phyloP scores from a whole-genome alignment of 495 filamentous ascomycete genomes.

The Trichoderma reesei region DNA sequence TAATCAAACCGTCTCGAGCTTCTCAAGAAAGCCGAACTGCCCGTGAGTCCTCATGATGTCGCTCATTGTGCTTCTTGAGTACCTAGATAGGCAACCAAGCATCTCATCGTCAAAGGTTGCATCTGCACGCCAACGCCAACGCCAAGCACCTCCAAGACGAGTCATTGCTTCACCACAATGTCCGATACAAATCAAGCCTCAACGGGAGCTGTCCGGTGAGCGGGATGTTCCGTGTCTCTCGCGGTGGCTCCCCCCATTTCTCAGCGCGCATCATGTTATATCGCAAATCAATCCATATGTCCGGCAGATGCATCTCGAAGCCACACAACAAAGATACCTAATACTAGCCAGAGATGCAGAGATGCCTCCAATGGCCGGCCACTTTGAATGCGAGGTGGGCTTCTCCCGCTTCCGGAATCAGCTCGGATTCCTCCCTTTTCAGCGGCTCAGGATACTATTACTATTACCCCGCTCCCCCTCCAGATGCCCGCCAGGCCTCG shows the following conservation, averaged over 20 bases:
- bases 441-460: not conserved
- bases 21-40: too few species aligned
- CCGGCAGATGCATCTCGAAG: not conserved
- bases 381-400: not conserved
- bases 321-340: not conserved
- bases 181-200: not conserved
- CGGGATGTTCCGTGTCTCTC: not conserved
- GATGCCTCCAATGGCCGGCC: not conserved
- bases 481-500: not conserved
- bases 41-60: too few species aligned
- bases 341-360: too few species aligned
- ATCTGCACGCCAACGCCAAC: not conserved
- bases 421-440: not conserved
- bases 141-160: not conserved
- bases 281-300: not conserved
- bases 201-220: not conserved
- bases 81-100: not conserved
- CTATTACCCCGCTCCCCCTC: not conserved
- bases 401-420: not conserved
- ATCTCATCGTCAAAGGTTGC: not conserved
- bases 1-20: too few species aligned
- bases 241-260: not conserved
- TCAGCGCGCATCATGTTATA: not conserved
- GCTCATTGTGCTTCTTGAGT: too few species aligned
- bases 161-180: not conserved